Evolutionary conservation across 495 filamentous ascomycete species (phyloP).

Genomic region (Annulohypoxylon maeteangense): DNA sequence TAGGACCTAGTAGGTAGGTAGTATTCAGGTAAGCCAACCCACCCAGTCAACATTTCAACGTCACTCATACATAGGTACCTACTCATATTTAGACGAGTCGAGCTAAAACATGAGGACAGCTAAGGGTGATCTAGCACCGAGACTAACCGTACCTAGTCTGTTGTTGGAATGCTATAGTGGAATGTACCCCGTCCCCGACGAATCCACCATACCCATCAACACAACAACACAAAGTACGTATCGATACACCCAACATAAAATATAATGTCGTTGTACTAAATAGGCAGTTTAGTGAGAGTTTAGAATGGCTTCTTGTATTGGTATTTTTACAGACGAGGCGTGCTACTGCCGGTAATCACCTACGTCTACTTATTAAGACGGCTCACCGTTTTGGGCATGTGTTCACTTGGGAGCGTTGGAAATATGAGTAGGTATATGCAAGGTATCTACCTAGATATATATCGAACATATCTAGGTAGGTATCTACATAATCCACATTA

Average conservation of each 20-base stretch:
- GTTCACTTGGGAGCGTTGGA: too few species aligned
- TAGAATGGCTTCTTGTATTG: not conserved
- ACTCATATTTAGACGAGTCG: not conserved
- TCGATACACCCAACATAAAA: not conserved
- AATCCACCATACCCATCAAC: too few species aligned
- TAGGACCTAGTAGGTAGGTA: not conserved
- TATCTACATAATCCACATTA: not conserved
- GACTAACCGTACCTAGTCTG: too few species aligned
- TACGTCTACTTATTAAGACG: too few species aligned
- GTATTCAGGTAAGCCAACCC: not conserved
- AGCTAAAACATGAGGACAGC: not conserved
- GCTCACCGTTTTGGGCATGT: too few species aligned
- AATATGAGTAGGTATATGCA: too few species aligned
- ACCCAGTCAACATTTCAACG: not conserved
- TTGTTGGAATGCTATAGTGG: not conserved
- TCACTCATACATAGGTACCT: too few species aligned
- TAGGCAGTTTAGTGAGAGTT: too few species aligned
- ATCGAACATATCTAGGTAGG: too few species aligned
- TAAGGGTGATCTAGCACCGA: not conserved
- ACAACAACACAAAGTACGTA: not conserved
- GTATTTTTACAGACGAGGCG: too few species aligned
- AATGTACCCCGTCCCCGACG: not conserved
- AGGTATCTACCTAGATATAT: not conserved
- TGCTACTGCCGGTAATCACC: too few species aligned
- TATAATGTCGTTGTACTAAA: too few species aligned